Base-by-base conservation (phyloP, 345 rosid species). In the Toxicodendron radicans region DNA sequence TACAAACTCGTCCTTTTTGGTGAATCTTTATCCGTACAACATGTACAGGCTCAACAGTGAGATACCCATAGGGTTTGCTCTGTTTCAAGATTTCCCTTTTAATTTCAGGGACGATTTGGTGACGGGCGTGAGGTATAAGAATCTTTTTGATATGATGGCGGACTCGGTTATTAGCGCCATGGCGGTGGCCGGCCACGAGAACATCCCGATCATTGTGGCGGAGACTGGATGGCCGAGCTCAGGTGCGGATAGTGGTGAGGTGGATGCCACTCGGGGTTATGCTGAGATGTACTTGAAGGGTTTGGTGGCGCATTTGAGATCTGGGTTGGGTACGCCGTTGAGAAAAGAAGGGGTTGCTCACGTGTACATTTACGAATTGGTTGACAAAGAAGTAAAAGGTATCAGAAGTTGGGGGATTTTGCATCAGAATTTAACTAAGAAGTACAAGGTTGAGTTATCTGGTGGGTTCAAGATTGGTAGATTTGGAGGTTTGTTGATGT, bases 211-310 rank as follows among this genome's bases (percentile, higher is more conserved):
- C n/a, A 21, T 95, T 0, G 95, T 95, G 65, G 90, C 97, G 7
- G 95, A 95, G 79, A 95, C 97, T 0, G 99, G 99, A 1, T 95
- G 99, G 97, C 97, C 99, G 38, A 87, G 92, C 81, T 83, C 92
- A 0, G 89, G 90, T 12, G 76, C 75, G 0, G 95, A 89, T 14
- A 70, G 70, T 0, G 59, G 78, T 9, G 99, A 95, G 81, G 85
- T 87, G 7, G 97, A 95, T 16, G 99, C 99, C 6, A 90, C 87
- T 1, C 77, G 75, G 71, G 62, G 66, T 16, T 90, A 86, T 21
- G 92, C 89, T 5, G 91, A 87, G 67, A 86, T 91, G 90, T 95
- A 80, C 78, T 65, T 91, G 74, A 91, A 80, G 61, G 97, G 92
- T 3, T 71, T 95, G 75, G 17, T 87, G 5, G 65, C n/a, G n/a